phyloP scores from a whole-genome alignment of 2,329 filamentous ascomycete genomes.

The Diplodia corticola region DNA sequence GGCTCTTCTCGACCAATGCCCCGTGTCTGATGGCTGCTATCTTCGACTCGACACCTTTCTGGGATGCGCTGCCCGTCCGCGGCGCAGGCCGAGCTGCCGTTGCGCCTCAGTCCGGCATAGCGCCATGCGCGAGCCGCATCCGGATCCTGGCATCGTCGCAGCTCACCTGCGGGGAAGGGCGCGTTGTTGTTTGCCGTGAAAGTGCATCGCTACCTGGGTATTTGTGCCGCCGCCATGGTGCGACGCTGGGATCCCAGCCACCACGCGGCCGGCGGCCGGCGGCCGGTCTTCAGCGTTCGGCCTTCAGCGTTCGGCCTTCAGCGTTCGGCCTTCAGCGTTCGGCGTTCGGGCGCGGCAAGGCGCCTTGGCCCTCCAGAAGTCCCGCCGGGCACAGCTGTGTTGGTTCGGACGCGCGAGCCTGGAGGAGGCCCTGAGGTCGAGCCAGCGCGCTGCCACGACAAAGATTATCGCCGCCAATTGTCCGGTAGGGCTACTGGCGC shows the following conservation, averaged over 20 bases:
- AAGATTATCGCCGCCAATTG: conserved; percentile 4
- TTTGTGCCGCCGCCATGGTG: too few species aligned
- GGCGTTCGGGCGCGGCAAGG: not conserved
- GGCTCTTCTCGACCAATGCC: not conserved
- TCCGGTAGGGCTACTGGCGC: conserved; percentile 1
- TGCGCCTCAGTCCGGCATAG: conserved; percentile 3
- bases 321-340: too few species aligned
- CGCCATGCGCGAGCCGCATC: not conserved
- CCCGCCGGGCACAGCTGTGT: not conserved
- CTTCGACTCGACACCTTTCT: not conserved
- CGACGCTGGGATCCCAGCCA: not conserved
- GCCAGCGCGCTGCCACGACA: conserved; percentile 14
- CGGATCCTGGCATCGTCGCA: not conserved
- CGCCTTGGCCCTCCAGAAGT: conserved; percentile 3
- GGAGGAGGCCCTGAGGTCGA: not conserved
- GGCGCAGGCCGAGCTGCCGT: not conserved
- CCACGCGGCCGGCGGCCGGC: not conserved
- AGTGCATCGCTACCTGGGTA: not conserved
- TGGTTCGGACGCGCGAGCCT: conserved; percentile 17
- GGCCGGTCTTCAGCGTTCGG: too few species aligned
- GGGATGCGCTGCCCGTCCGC: not conserved
- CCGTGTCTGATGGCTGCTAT: not conserved
- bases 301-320: too few species aligned
- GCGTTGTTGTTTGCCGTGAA: not conserved
- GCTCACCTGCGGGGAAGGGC: not conserved